Conservation (phyloP, 164 flowering plant genomes). For the Malania oleifera region DNA sequence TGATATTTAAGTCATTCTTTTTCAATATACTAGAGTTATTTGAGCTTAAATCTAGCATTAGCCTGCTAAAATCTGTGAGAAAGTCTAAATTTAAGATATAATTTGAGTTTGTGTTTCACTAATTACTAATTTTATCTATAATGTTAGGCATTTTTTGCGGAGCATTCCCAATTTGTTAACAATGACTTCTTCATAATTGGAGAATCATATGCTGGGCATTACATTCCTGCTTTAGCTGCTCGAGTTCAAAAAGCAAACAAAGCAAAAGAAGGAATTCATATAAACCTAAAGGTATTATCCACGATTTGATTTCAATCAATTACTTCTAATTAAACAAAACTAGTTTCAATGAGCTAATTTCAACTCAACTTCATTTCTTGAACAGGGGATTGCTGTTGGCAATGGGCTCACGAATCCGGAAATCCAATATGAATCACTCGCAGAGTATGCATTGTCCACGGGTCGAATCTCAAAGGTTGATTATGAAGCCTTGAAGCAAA, state of each 20-base stretch:
- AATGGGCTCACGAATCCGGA: slow-evolving; percentile 78
- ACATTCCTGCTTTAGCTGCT: slow-evolving; percentile 79
- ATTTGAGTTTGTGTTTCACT: no score
- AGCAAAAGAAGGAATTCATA: slow-evolving; percentile 63
- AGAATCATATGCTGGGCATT: slow-evolving; percentile 94
- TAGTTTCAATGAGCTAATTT: no score
- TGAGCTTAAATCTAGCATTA: no score
- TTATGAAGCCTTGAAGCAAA: no score
- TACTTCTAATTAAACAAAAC: no score
- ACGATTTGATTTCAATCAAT: no score
- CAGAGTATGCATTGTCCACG: slow-evolving; percentile 65
- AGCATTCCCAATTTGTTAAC: slow-evolving; percentile 52
- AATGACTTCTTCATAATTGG: slow-evolving; percentile 86
- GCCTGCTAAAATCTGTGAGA: no score
- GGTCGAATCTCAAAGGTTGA: no score
- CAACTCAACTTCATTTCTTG: neutral
- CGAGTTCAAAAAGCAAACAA: slow-evolving; percentile 73
- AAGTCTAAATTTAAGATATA: no score
- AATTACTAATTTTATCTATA: neutral
- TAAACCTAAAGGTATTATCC: slow-evolving; percentile 82
- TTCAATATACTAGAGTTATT: no score
- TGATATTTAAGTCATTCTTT: no score
- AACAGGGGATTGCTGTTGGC: slow-evolving; percentile 84
- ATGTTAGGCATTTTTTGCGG: slow-evolving; percentile 60
- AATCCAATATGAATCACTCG: slow-evolving; percentile 65